Evolutionary conservation across 306 rosid species (phyloP).

Genomic region (Trifolium fragiferum): DNA sequence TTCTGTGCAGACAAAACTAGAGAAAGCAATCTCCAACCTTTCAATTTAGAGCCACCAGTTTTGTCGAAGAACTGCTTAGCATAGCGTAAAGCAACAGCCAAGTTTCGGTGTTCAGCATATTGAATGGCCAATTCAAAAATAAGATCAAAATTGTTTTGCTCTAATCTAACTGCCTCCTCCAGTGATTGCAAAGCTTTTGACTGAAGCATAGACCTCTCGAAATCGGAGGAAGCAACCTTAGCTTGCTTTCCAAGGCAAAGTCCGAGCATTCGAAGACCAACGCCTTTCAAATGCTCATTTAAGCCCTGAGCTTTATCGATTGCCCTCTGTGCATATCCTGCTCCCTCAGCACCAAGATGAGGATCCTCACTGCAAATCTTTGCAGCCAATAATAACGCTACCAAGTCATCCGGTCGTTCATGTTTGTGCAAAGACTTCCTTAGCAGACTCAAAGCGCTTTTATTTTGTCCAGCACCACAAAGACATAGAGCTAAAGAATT

Average conservation of each 20-base stretch:
- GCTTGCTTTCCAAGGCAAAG: conserved; percentile 85
- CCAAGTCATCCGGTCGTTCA: conserved; percentile 80
- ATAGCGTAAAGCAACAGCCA: conserved; percentile 68
- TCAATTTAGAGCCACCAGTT: conserved; percentile 83
- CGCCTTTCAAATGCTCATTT: conserved; percentile 76
- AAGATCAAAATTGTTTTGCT: conserved; percentile 63
- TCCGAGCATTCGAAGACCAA: conserved; percentile 76
- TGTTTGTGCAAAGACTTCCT: conserved; percentile 81
- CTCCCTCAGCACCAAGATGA: conserved; percentile 80
- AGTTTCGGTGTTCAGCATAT: conserved; percentile 78
- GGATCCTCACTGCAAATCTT: conserved; percentile 86
- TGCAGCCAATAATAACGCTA: conserved; percentile 76
- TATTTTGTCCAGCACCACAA: conserved; percentile 71
- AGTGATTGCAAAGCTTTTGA: conserved; percentile 43
- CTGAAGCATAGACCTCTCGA: conserved; percentile 45
- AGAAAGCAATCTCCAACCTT: conserved; percentile 95
- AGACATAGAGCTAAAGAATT: conserved; percentile 81
- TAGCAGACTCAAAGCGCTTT: conserved; percentile 68
- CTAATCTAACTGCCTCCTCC: conserved; percentile 41
- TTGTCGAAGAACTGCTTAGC: conserved; percentile 80
- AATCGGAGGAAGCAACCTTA: conserved; percentile 58
- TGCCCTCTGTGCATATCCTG: conserved; percentile 72
- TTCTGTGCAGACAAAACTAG: conserved; percentile 90
- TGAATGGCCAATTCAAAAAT: conserved; percentile 79
- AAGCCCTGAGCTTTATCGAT: conserved; percentile 53